These are phyloP conservation scores for Colletotrichum plurivorum DNA, from an alignment of 2,329 filamentous ascomycete genomes.

Conservation along the genomic window DNA sequence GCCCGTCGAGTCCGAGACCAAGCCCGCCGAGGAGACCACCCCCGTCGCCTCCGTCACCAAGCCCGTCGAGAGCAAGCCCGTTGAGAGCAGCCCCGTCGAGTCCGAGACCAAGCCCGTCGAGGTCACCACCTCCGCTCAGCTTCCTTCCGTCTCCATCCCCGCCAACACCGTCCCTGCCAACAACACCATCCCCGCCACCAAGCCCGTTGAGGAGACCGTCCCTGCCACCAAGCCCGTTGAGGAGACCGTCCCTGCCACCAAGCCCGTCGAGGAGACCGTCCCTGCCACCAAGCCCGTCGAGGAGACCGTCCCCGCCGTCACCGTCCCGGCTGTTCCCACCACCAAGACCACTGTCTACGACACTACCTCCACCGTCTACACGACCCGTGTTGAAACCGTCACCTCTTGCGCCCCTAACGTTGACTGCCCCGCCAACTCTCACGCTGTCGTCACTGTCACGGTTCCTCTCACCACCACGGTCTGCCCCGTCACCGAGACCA, in stretches of 20 bases:
- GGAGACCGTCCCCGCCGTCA: constrained; percentile 25
- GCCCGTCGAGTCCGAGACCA: constrained; percentile 16
- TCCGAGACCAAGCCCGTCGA: constrained; percentile 39
- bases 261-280: constrained; percentile 29
- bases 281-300: constrained; percentile 22
- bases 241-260: constrained; percentile 26
- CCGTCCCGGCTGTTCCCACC: constrained; percentile 40
- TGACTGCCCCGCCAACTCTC: constrained; percentile 64
- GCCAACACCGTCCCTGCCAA: constrained; percentile 28
- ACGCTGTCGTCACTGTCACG: constrained; percentile 63
- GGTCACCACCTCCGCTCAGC: constrained; percentile 39
- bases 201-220: constrained; percentile 31
- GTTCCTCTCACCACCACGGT: constrained; percentile 72
- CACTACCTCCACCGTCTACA: constrained; percentile 65
- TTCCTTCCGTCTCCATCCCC: constrained; percentile 23
- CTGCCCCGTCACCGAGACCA: constrained; percentile 72
- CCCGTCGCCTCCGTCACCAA: constrained; percentile 31
- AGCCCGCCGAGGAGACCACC: constrained; percentile 40
- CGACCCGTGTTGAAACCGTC: constrained; percentile 64
- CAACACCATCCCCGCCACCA: constrained; percentile 31
- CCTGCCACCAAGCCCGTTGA: constrained; percentile 24
- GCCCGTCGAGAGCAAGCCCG: constrained; percentile 33
- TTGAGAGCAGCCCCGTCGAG: constrained; percentile 30
- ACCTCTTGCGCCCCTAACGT: constrained; percentile 62
- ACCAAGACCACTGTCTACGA: constrained; percentile 53